These are phyloP conservation scores for Gnomoniopsis sp. DNA, from an alignment of 2,329 filamentous ascomycete species.

Conservation along the genomic window DNA sequence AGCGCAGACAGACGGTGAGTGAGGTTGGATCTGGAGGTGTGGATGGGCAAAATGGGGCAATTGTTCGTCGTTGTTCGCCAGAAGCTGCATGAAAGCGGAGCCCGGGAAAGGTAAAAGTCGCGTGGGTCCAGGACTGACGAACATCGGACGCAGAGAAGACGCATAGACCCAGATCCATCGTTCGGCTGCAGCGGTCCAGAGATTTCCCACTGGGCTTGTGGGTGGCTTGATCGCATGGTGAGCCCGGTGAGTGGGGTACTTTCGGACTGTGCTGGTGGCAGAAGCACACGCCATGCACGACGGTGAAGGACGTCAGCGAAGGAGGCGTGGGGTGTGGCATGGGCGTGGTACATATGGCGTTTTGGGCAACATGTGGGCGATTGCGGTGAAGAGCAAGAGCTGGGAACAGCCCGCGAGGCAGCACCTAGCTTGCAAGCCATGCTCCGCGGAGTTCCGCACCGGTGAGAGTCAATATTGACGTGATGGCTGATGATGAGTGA, in stretches of 20 bases:
- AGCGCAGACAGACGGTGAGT: slow-evolving; percentile 18
- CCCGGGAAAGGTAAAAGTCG: slow-evolving; percentile 15
- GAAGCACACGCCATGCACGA: slow-evolving; percentile 8
- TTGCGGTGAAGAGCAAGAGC: slow-evolving; percentile 2
- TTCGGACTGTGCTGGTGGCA: neutral
- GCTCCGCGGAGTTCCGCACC: neutral
- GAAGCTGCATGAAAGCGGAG: slow-evolving; percentile 16
- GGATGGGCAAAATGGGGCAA: neutral
- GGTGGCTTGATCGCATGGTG: slow-evolving; percentile 4
- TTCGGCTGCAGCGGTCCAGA: slow-evolving; percentile 12
- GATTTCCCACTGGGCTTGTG: slow-evolving; percentile 7
- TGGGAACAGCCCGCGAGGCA: neutral
- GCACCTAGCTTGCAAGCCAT: neutral
- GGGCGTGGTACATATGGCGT: neutral
- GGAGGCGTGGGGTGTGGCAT: neutral
- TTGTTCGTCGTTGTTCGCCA: slow-evolving; percentile 5
- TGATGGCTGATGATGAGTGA: neutral
- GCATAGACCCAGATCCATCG: slow-evolving; percentile 14
- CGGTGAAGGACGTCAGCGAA: slow-evolving; percentile 17
- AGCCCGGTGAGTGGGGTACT: slow-evolving; percentile 6
- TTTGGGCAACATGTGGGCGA: slow-evolving; percentile 7
- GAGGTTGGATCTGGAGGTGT: slow-evolving; percentile 13
- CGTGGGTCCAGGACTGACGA: slow-evolving; percentile 11
- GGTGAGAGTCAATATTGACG: neutral
- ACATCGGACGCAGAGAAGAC: slow-evolving; percentile 8